A percentile compares a stretch with the other conserved stretches of the same genome.
Conservation (phyloP, 352 stramenopile genomes). For the Pythium brachiatum region DNA sequence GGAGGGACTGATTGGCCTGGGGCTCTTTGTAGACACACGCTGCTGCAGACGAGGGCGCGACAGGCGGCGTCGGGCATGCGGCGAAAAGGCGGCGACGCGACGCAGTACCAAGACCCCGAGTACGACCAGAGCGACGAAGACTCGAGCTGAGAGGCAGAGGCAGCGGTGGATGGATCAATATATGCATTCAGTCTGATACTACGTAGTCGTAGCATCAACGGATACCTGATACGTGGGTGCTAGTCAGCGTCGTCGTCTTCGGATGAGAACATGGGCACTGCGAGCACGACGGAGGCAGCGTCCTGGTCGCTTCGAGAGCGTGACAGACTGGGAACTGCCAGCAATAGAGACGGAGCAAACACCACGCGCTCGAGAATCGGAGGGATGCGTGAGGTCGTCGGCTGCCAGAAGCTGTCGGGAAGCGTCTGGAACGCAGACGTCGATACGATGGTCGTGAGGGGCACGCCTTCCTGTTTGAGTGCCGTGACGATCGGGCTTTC, state of each 20-base stretch:
- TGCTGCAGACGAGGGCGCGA: slow-evolving; percentile 69
- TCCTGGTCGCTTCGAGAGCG: slow-evolving; percentile 10
- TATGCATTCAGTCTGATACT: background rate
- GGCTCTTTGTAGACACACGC: slow-evolving; percentile 44
- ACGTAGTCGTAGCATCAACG: background rate
- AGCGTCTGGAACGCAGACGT: slow-evolving; percentile 17
- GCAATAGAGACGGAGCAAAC: slow-evolving; percentile 14
- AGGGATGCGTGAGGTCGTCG: too few species aligned
- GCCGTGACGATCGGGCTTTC: background rate
- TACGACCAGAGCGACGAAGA: slow-evolving; percentile 82
- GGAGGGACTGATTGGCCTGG: background rate
- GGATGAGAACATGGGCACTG: slow-evolving; percentile 25
- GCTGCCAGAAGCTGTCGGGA: slow-evolving; percentile 16
- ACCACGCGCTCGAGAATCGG: background rate
- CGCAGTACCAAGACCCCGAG: slow-evolving; percentile 65
- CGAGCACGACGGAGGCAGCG: slow-evolving; percentile 21
- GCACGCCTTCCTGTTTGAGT: slow-evolving; percentile 6
- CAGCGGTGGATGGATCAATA: background rate
- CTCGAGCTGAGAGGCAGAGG: slow-evolving; percentile 38
- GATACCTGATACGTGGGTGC: too few species aligned
- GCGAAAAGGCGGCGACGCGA: slow-evolving; percentile 33
- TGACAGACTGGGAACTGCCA: slow-evolving; percentile 18
- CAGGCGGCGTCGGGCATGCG: slow-evolving; percentile 45
- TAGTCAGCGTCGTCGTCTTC: slow-evolving; percentile 25
- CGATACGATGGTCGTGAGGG: slow-evolving; percentile 15